phyloP scores from a whole-genome alignment of 148 eudicot genomes.

The Chenopodium suecicum region DNA sequence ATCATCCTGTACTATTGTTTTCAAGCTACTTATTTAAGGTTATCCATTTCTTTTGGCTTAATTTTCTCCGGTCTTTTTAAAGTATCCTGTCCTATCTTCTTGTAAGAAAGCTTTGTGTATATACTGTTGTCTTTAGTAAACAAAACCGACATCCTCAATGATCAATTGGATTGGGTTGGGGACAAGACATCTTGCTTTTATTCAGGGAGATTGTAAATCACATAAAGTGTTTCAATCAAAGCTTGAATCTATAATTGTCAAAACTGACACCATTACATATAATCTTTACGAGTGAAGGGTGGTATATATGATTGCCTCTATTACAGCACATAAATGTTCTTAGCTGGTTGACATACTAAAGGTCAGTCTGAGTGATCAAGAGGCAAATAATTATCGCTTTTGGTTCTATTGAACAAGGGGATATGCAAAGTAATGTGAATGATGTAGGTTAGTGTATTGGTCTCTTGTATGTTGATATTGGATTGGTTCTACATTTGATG shows the following conservation, averaged over 20 bases:
- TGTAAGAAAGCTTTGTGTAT: not conserved
- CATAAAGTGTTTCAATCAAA: not conserved
- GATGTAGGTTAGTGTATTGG: not conserved
- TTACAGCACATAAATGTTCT: not conserved
- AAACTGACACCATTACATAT: not conserved
- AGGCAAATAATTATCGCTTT: not conserved
- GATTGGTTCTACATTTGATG: conserved; percentile 11
- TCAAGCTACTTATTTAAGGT: conserved; percentile 7
- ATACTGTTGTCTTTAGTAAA: not conserved
- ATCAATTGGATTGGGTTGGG: not conserved
- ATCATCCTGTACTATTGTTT: not conserved
- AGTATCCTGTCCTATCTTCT: not conserved
- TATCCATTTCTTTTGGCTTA: not conserved
- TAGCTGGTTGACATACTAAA: not conserved
- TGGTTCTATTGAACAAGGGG: not conserved
- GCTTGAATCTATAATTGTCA: not conserved
- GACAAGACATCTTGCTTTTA: not conserved
- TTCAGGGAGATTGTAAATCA: not conserved
- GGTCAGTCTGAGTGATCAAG: not conserved
- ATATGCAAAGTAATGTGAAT: not conserved
- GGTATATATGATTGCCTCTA: not conserved
- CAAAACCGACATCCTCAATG: not conserved
- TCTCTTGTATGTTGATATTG: not conserved
- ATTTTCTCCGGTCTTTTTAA: not conserved
- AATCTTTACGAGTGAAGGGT: not conserved